Evolutionary conservation across 1,139 yeast species (phyloP), one percentile per base, ranked within the genome.

Genomic region (Pneumocystis jirovecii): DNA sequence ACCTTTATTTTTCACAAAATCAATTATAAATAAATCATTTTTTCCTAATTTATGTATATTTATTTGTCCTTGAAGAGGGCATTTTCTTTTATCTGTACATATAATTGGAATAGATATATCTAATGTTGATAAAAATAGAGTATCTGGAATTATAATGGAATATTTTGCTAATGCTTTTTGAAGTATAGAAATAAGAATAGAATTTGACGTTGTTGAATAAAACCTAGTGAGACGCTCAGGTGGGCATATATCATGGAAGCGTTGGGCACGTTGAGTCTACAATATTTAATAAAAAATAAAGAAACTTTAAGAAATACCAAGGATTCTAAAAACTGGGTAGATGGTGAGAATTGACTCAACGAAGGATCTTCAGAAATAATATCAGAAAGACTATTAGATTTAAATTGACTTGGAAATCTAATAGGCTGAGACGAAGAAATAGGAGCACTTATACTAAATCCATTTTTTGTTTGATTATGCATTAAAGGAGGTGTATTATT

Each of bases 1-100:
- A 0, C 87, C 87, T 50, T 78, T 78, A 4, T 79, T 75, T 69
- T 82, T 82, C 60, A 78, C 74, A 70, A 85, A 84, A 65, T 80
- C 82, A 0, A 85, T 78, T 60, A 73, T 74, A 19, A 67, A 63
- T 45, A 71, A 69, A 42, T 69, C 66, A 63, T 64, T 21, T 63
- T 64, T 21, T 64, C 71, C 63, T 65, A 64, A 35, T n/a, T 74
- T 72, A 3, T 75, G 72, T 31, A 84, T 77, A 60, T 75, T 76
- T 56, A 84, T 78, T 34, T 75, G 73, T 0, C 89, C 87, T 29
- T 76, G 72, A 39, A 85, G 72, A 0, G 75, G 77, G 69, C 78
- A 75, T 64, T 79, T 80, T 50, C 80, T 77, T 59, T 82, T 75
- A 70, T 84, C 87, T 10, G 75, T 71, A 0, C 80, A 77, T 57